Evolutionary conservation across 176 grass and related monocot genomes (phyloP).

Genomic region (Coix lacrymajobi): DNA sequence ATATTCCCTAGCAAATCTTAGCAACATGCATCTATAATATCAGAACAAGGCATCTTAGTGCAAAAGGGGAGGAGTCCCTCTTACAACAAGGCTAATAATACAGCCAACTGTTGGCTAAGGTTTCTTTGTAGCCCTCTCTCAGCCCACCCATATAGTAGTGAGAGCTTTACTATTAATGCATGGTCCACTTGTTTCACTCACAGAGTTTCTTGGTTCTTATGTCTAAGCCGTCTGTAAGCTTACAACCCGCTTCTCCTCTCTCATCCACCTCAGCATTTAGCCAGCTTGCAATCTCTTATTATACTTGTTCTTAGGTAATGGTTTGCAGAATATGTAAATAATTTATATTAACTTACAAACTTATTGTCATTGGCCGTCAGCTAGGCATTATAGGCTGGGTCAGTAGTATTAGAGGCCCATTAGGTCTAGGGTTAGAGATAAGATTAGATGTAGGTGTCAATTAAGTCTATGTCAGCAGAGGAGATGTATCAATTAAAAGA

Average conservation of each 20-base stretch:
- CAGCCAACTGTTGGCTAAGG: no score
- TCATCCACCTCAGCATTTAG: no score
- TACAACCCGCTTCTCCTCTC: no score
- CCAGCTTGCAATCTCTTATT: no score
- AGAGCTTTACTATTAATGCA: no score
- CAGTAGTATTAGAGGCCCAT: not conserved
- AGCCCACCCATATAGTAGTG: no score
- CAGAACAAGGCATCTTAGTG: not conserved
- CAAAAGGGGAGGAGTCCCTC: not conserved
- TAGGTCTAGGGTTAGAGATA: not conserved
- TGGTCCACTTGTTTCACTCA: no score
- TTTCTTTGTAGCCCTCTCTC: no score
- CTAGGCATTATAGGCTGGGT: not conserved
- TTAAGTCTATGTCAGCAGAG: not conserved
- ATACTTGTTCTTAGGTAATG: not conserved
- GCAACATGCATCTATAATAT: not conserved
- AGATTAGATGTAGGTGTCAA: not conserved
- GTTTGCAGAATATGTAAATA: not conserved
- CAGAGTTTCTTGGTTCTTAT: no score
- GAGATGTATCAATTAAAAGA: not conserved
- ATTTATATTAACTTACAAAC: not conserved
- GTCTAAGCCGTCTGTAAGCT: no score
- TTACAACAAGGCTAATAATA: no score
- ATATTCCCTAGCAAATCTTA: not conserved
- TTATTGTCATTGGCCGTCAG: not conserved